phyloP scores from a whole-genome alignment of 495 filamentous ascomycete species.

The Usnea hakonensis region DNA sequence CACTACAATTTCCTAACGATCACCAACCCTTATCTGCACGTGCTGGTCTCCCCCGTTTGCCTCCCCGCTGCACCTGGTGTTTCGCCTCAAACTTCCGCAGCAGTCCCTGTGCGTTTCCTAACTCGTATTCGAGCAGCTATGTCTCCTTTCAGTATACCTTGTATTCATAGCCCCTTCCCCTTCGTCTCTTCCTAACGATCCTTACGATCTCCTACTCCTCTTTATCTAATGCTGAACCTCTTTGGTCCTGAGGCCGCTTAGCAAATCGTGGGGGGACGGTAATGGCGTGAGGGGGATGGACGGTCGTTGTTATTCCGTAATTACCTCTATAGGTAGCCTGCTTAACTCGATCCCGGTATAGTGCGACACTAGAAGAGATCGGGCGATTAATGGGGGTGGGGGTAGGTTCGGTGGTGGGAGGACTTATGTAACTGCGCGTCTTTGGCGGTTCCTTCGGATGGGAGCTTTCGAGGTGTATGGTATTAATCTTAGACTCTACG shows the following conservation, averaged over 20 bases:
- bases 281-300: background rate
- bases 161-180: too few species aligned
- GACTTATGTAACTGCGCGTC: constrained; percentile 11
- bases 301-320: background rate
- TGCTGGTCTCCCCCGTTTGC: too few species aligned
- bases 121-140: too few species aligned
- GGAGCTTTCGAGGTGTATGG: constrained; percentile 10
- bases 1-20: too few species aligned
- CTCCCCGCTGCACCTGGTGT: too few species aligned
- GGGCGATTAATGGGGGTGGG: background rate
- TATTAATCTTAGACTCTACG: constrained; percentile 10
- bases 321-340: background rate
- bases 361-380: background rate
- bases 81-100: too few species aligned
- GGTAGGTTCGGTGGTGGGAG: background rate
- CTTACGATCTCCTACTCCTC: too few species aligned
- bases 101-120: too few species aligned
- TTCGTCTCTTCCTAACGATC: too few species aligned
- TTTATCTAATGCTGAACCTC: too few species aligned
- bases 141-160: too few species aligned
- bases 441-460: constrained; percentile 14
- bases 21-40: too few species aligned
- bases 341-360: background rate
- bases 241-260: constrained; percentile 2
- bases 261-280: background rate